Evolutionary conservation across 495 filamentous ascomycete genomes (phyloP).

Genomic region (Aspergillus heteromorphus): DNA sequence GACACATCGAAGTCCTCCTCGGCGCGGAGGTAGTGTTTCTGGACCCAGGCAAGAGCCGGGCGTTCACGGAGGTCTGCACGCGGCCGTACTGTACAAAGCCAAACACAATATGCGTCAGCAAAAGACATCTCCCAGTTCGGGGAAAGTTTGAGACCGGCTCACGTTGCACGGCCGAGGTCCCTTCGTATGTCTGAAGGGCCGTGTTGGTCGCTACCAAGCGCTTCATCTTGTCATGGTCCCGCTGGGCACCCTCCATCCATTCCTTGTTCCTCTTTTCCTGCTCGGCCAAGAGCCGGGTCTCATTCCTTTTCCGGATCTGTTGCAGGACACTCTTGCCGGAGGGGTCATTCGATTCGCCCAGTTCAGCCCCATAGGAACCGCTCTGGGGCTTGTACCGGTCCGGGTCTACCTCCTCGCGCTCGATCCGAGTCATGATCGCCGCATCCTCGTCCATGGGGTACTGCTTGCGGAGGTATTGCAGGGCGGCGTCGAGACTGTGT

Average conservation of each 20-base stretch:
- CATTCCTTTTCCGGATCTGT: constrained; percentile 45
- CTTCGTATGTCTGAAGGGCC: constrained; percentile 45
- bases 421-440: constrained; percentile 55
- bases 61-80: constrained; percentile 40
- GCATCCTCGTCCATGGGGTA: constrained; percentile 73
- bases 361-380: constrained; percentile 38
- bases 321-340: constrained; percentile 44
- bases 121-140: not conserved
- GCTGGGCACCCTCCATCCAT: constrained; percentile 38
- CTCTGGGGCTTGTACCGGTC: constrained; percentile 50
- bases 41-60: constrained; percentile 45
- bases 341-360: constrained; percentile 34
- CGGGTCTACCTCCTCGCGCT: constrained; percentile 48
- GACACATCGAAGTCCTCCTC: constrained; percentile 30
- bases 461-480: constrained; percentile 63
- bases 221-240: constrained; percentile 37
- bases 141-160: not conserved
- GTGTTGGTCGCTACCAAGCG: constrained; percentile 39
- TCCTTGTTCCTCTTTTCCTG: constrained; percentile 43
- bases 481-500: constrained; percentile 39
- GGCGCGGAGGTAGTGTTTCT: constrained; percentile 39
- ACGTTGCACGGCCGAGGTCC: constrained; percentile 34
- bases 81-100: constrained; percentile 25
- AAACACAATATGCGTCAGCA: constrained; percentile 2
- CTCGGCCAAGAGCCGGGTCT: constrained; percentile 36